Conservation (phyloP, 1,284 basidiomycete species). For the Stygiomarasmius scandens region DNA sequence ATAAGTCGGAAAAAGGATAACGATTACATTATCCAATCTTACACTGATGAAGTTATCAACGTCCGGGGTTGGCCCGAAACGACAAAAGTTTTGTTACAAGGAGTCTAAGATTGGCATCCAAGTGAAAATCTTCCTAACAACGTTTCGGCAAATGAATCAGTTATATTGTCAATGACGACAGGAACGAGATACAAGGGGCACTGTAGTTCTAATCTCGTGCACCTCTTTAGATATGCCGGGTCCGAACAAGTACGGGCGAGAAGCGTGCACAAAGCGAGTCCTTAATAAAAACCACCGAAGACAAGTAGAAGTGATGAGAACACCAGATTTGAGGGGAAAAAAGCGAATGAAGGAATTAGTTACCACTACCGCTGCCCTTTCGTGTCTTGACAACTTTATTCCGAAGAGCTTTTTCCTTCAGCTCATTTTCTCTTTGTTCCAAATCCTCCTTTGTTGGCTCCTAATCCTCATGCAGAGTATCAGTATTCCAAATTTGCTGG, state of each 20-base stretch:
- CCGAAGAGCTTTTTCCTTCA: constrained; percentile 77
- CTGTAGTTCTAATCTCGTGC: not conserved
- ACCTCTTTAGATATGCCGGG: not conserved
- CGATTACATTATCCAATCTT: no score
- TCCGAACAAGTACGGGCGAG: not conserved
- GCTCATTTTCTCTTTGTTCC: constrained; percentile 67
- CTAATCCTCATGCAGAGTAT: constrained; percentile 17
- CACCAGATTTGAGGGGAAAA: constrained; percentile 8
- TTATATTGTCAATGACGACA: not conserved
- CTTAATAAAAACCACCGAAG: not conserved
- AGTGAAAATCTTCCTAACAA: not conserved
- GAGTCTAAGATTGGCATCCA: not conserved
- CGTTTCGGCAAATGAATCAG: not conserved
- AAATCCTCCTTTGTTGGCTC: constrained; percentile 41
- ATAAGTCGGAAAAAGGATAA: no score
- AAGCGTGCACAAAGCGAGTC: not conserved
- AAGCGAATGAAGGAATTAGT: constrained; percentile 22
- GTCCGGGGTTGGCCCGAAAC: not conserved
- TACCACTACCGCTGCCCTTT: constrained; percentile 38
- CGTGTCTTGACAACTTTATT: constrained; percentile 78
- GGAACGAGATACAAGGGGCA: not conserved
- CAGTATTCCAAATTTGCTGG: constrained; percentile 9
- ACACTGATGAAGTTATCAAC: not conserved
- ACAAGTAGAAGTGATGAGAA: not conserved
- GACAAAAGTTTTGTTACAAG: no score